Base-by-base conservation (phyloP, 2,329 filamentous ascomycete species). In the Fusarium decemcellulare region DNA sequence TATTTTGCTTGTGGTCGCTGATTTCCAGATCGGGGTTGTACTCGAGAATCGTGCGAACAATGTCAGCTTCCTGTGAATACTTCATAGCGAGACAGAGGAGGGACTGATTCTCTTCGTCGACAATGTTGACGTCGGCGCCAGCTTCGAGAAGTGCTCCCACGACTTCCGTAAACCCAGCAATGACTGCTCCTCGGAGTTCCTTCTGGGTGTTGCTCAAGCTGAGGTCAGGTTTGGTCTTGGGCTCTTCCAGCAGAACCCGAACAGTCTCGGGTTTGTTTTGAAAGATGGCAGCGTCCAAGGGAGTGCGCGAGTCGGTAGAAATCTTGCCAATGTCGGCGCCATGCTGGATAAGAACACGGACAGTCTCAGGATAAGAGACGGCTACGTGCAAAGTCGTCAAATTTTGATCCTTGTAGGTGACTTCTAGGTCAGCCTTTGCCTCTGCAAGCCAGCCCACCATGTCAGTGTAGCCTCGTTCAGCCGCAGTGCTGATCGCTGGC, bases 11-110 rank as follows among this genome's bases (percentile, higher is more conserved):
- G 1, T 40, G 42, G 2, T 43, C 43, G 8, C 14, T 36, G 6
- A 37, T 1, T 0, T 54, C 34, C 23, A 65, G 14, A 8, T 67
- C 56, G 4, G 64, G 61, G 3, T 37, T 61, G 46, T 43, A 67
- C 16, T 61, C 64, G 1, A 67, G 40, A 11, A 65, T 14, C 3
- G 50, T 65, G 2, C 61, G 42, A 8, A 65, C 3, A 46, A 63
- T 61, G 1, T 40, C 18, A 3, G 50, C 53, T 4, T 32, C 39
- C 1, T 11, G 2, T 1, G 10, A 23, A 23, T 23, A 1, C 14
- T 30, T 23, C 43, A 65, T 53, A 3, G 62, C 53, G 6, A 43
- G 32, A 2, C 27, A 36, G 6, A 39, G 36, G 2, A 65, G 42
- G 2, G 62, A 37, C 14, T 43, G 39, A n/a, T 58, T 62, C 2